Conservation (phyloP, 306 rosid genomes). For the Pueraria montana region DNA sequence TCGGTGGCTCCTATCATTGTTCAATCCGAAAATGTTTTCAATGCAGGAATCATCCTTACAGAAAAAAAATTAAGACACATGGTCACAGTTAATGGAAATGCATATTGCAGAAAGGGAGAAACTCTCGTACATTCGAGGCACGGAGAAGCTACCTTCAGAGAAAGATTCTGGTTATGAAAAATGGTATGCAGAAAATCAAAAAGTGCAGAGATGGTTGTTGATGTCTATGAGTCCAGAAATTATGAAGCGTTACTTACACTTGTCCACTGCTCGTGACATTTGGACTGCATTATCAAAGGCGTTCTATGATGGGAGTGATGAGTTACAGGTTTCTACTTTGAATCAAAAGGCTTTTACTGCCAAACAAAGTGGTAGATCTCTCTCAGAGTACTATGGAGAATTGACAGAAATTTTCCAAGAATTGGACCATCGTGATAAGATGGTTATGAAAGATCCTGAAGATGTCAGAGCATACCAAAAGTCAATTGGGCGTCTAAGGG, state of each 20-base stretch:
- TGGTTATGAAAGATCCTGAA: too few species aligned
- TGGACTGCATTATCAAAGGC: background rate
- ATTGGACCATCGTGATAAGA: slow-evolving; percentile 12
- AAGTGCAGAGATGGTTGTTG: background rate
- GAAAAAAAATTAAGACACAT: too few species aligned
- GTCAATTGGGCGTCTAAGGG: too few species aligned
- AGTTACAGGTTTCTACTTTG: background rate
- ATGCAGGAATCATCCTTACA: too few species aligned
- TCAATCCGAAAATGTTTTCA: too few species aligned
- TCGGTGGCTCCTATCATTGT: too few species aligned
- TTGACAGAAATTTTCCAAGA: background rate
- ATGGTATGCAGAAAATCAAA: background rate
- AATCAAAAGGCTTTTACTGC: background rate
- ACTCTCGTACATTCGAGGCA: background rate
- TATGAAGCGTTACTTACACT: background rate
- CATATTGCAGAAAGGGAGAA: too few species aligned
- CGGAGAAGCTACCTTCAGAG: background rate
- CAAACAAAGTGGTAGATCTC: background rate
- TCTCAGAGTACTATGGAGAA: background rate
- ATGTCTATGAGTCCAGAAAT: background rate
- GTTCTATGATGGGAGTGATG: background rate
- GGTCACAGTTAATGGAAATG: too few species aligned
- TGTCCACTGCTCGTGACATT: too few species aligned
- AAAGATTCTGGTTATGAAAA: background rate
- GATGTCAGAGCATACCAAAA: too few species aligned